phyloP scores from a whole-genome alignment of 768 basidiomycete species.

The Daedaleopsis sinensis region DNA sequence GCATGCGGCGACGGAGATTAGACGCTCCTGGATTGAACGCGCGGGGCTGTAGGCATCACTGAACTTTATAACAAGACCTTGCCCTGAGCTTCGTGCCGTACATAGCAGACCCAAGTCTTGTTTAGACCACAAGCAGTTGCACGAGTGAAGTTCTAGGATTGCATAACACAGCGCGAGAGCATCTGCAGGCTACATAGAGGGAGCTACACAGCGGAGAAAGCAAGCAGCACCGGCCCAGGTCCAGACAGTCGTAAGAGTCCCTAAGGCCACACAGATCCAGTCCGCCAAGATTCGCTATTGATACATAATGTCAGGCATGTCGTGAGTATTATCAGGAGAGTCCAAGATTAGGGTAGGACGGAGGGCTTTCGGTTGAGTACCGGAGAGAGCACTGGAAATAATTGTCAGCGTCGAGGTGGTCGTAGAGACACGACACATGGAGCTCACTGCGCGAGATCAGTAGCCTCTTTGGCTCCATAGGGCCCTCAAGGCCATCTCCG shows the following conservation, averaged over 20 bases:
- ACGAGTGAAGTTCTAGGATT: constrained; percentile 4
- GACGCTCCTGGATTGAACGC: constrained; percentile 11
- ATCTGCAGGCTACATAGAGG: constrained; percentile 17
- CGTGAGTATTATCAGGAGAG: constrained; percentile 2
- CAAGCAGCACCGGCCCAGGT: constrained; percentile 6
- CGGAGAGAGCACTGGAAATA: neutral
- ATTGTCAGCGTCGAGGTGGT: neutral
- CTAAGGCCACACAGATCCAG: constrained; percentile 21
- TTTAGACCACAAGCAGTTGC: constrained; percentile 1
- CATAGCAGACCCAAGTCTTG: constrained; percentile 7
- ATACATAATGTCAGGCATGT: constrained; percentile 1
- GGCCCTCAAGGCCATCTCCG: constrained; percentile 20
- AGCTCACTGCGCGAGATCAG: neutral
- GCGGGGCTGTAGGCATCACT: neutral
- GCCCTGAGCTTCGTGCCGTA: constrained; percentile 4
- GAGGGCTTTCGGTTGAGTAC: neutral
- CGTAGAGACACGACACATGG: neutral
- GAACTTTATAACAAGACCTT: constrained; percentile 1
- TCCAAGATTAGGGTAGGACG: neutral
- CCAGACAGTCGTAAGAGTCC: neutral
- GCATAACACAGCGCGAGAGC: constrained; percentile 16
- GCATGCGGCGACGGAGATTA: constrained; percentile 17
- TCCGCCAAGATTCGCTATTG: constrained; percentile 10
- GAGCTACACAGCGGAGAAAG: constrained; percentile 13
- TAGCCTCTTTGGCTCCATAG: constrained; percentile 3